phyloP scores from a whole-genome alignment of 1,284 basidiomycete species.

The Sanghuangporus weigelae region DNA sequence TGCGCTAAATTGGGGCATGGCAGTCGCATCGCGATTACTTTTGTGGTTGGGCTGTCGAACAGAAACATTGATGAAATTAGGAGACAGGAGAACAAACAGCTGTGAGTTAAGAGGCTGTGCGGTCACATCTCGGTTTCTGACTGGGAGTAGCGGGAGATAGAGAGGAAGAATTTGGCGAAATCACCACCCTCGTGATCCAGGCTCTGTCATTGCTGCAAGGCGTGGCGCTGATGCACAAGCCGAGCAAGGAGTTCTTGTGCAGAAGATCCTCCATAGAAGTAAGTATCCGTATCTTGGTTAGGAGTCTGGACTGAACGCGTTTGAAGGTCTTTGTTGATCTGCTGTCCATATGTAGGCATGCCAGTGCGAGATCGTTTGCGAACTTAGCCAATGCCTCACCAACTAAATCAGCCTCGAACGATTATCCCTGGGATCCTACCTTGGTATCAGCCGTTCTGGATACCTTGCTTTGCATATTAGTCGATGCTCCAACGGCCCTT shows the following conservation, averaged over 20 bases:
- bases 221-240: slow-evolving; percentile 61
- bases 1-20: not conserved
- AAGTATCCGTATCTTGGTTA: slow-evolving; percentile 19
- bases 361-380: slow-evolving; percentile 31
- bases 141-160: not conserved
- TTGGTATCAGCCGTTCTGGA: slow-evolving; percentile 69
- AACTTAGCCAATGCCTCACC: slow-evolving; percentile 18
- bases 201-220: slow-evolving; percentile 74
- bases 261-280: slow-evolving; percentile 71
- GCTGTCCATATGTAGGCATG: slow-evolving; percentile 62
- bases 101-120: not conserved
- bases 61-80: slow-evolving; percentile 32
- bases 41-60: slow-evolving; percentile 46
- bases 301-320: slow-evolving; percentile 5
- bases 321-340: slow-evolving; percentile 60
- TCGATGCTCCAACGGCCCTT: slow-evolving; percentile 70
- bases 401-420: slow-evolving; percentile 19
- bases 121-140: not conserved
- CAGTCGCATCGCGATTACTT: slow-evolving; percentile 58
- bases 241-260: slow-evolving; percentile 67
- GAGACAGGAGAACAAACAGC: slow-evolving; percentile 2
- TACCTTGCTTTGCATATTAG: slow-evolving; percentile 77
- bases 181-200: slow-evolving; percentile 48
- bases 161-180: slow-evolving; percentile 36
- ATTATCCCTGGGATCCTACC: slow-evolving; percentile 24